These are phyloP conservation scores for Ogataea pini DNA, from an alignment of 805 yeast species.

Conservation along the genomic window DNA sequence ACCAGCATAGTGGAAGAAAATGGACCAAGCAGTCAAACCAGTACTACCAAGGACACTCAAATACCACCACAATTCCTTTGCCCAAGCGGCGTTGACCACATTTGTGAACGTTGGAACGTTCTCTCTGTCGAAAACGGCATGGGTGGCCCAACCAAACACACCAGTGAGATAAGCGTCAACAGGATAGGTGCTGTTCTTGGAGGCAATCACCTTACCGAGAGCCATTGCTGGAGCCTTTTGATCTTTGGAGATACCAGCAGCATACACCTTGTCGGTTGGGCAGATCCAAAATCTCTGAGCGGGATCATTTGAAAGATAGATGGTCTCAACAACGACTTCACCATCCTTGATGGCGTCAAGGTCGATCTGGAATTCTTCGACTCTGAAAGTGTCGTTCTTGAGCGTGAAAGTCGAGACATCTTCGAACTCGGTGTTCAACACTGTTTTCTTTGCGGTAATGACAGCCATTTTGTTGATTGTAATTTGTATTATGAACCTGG, in stretches of 20 bases:
- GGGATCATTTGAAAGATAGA: conserved; percentile 59
- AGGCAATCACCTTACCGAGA: conserved; percentile 48
- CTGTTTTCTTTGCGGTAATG: conserved; percentile 4
- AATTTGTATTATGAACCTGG: no score
- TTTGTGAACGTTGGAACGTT: not conserved
- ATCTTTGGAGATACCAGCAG: conserved; percentile 42
- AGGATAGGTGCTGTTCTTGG: conserved; percentile 30
- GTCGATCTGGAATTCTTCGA: conserved; percentile 8
- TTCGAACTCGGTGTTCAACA: conserved; percentile 8
- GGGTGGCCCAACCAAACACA: conserved; percentile 49
- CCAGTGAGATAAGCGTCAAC: conserved; percentile 48
- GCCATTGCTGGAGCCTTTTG: conserved; percentile 49
- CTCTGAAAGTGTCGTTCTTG: conserved; percentile 7
- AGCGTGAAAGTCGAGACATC: not conserved
- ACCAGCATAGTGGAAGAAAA: conserved; percentile 51
- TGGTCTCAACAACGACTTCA: conserved; percentile 44
- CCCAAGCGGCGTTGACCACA: conserved; percentile 29
- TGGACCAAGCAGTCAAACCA: conserved; percentile 62
- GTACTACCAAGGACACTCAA: conserved; percentile 56
- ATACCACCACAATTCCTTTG: conserved; percentile 43
- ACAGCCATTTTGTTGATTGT: conserved; percentile 3
- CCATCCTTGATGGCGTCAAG: conserved; percentile 6
- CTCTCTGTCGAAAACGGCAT: conserved; percentile 38
- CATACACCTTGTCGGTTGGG: conserved; percentile 41
- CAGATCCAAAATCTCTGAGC: conserved; percentile 55